Percentiles rank a stretch among this genome's conserved stretches.
phyloP scores from a whole-genome alignment of 768 basidiomycete genomes.

The Podaxis mareebaensis region DNA sequence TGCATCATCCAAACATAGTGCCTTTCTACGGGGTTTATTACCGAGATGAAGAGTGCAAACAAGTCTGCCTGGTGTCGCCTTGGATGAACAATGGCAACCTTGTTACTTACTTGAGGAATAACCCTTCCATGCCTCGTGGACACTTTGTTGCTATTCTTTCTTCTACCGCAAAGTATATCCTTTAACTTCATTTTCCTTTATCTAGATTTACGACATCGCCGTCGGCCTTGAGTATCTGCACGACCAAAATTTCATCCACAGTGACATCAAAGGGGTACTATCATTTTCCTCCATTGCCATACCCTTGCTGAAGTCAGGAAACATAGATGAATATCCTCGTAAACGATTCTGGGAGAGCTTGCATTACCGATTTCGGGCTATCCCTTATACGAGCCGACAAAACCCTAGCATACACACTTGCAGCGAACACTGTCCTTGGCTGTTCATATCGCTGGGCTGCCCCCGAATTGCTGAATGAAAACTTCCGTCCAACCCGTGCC shows the following conservation, averaged over 20 bases:
- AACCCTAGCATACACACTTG: conserved; percentile 1
- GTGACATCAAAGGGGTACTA: conserved; percentile 21
- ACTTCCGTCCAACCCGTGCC: neutral
- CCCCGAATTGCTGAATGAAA: conserved; percentile 18
- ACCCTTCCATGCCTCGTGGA: conserved; percentile 4
- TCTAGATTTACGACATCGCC: conserved; percentile 17
- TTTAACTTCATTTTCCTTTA: neutral
- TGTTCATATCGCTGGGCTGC: conserved; percentile 19
- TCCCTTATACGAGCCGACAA: conserved; percentile 10
- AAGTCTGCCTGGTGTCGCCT: conserved; percentile 18
- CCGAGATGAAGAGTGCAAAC: neutral
- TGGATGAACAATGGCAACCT: conserved; percentile 20
- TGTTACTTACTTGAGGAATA: conserved; percentile 1
- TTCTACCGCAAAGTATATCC: neutral
- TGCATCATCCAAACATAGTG: conserved; percentile 10
- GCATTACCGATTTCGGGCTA: conserved; percentile 19
- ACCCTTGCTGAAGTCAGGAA: neutral
- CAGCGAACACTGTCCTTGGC: neutral
- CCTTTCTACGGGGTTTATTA: conserved; percentile 16
- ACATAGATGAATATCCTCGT: conserved; percentile 20
- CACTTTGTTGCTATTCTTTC: conserved; percentile 7
- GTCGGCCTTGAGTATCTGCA: conserved; percentile 19
- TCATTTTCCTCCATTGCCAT: neutral
- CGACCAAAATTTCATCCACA: conserved; percentile 16
- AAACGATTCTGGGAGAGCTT: conserved; percentile 10